phyloP scores from a whole-genome alignment of 164 flowering plant species.

The Echeveria elegans region DNA sequence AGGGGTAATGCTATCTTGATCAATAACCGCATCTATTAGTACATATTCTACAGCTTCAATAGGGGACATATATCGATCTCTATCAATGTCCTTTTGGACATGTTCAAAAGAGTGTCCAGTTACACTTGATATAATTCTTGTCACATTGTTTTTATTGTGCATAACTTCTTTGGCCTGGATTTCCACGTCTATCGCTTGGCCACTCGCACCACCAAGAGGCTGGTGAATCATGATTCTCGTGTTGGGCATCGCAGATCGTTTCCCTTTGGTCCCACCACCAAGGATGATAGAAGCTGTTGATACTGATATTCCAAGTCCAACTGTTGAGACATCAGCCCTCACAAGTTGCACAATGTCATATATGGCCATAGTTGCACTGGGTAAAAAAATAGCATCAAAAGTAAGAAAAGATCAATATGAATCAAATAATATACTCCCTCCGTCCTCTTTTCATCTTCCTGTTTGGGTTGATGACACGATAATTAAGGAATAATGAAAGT shows the following conservation, averaged over 20 bases:
- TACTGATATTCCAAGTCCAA: slow-evolving; percentile 81
- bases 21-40: slow-evolving; percentile 78
- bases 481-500: too few species aligned
- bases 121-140: slow-evolving; percentile 42
- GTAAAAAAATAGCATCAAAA: too few species aligned
- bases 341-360: slow-evolving; percentile 84
- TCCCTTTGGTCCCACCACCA: slow-evolving; percentile 93
- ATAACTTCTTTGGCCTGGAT: slow-evolving; percentile 75
- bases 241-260: slow-evolving; percentile 93
- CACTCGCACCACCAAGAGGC: slow-evolving; percentile 88
- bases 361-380: slow-evolving; percentile 94
- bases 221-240: slow-evolving; percentile 88
- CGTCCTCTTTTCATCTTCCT: too few species aligned
- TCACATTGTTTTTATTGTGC: slow-evolving; percentile 67
- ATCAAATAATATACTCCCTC: too few species aligned
- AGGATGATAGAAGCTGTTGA: slow-evolving; percentile 85
- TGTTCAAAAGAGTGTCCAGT: slow-evolving; percentile 74
- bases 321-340: slow-evolving; percentile 86
- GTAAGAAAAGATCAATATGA: too few species aligned
- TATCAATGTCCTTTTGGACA: slow-evolving; percentile 77
- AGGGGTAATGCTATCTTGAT: slow-evolving; percentile 71
- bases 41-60: slow-evolving; percentile 93
- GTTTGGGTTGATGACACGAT: too few species aligned
- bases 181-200: slow-evolving; percentile 74
- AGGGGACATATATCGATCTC: slow-evolving; percentile 92